Percentiles rank a stretch among this genome's conserved stretches.
These are phyloP conservation scores for Phtheirospermum japonicum DNA, from an alignment of 257 asterid species.

Conservation along the genomic window DNA sequence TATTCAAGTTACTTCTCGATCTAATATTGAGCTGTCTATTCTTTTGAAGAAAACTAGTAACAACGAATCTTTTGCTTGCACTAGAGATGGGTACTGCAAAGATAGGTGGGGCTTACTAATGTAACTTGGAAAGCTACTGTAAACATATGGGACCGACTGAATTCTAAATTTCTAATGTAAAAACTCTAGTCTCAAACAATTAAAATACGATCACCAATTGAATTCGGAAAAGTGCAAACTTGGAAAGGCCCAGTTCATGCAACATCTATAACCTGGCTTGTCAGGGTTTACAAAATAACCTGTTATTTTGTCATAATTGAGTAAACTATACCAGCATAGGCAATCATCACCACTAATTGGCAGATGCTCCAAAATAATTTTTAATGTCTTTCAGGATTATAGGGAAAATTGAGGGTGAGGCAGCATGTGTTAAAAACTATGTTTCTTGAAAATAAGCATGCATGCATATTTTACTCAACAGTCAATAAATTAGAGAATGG, in stretches of 20 bases:
- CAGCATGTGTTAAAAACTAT: too few species aligned
- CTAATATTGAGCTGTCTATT: not conserved
- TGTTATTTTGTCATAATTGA: constrained; percentile 2
- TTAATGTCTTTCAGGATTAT: not conserved
- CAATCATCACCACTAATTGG: too few species aligned
- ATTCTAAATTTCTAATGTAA: too few species aligned
- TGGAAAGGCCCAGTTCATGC: too few species aligned
- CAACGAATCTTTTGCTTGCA: not conserved
- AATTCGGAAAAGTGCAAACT: too few species aligned
- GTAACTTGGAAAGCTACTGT: too few species aligned
- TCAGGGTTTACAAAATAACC: not conserved
- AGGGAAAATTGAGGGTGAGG: too few species aligned
- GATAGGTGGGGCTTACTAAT: not conserved
- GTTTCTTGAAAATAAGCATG: not conserved
- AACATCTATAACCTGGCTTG: too few species aligned
- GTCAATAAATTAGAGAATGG: not conserved
- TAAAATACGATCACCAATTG: too few species aligned
- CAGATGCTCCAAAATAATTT: not conserved
- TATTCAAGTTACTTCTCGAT: not conserved
- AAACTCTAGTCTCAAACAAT: too few species aligned
- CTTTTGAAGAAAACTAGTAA: not conserved
- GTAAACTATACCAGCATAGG: not conserved
- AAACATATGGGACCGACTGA: not conserved
- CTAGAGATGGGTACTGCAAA: not conserved
- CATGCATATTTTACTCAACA: not conserved